These are phyloP conservation scores for Aspergillus nomiae DNA, from an alignment of 2,329 filamentous ascomycete species.

Conservation along the genomic window DNA sequence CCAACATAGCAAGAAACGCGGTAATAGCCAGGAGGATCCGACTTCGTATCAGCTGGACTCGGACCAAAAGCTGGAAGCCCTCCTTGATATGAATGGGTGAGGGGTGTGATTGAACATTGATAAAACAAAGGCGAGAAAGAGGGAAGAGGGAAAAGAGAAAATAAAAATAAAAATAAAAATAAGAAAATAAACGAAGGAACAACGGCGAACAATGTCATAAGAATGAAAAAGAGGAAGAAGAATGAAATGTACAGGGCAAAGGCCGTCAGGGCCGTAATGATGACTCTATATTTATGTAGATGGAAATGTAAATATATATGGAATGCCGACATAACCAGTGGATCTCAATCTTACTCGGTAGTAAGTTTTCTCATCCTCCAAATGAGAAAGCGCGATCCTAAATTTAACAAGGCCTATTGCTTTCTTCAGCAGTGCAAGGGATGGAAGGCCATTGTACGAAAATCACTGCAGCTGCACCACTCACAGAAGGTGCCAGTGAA, in stretches of 20 bases:
- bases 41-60: conserved; percentile 28
- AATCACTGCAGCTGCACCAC: conserved; percentile 18
- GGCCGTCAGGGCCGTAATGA: neutral
- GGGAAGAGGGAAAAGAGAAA: neutral
- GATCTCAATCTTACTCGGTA: neutral
- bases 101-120: neutral
- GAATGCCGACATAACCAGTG: neutral
- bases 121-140: neutral
- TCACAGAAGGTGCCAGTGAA: conserved; percentile 4
- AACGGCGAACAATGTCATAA: neutral
- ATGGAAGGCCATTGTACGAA: conserved; percentile 5
- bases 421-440: conserved; percentile 23
- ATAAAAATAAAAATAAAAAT: neutral
- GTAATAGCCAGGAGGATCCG: conserved; percentile 17
- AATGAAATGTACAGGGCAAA: neutral
- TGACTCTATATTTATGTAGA: neutral
- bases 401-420: conserved; percentile 3
- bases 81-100: conserved; percentile 42
- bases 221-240: neutral
- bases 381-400: conserved; percentile 1
- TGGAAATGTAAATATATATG: neutral
- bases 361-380: neutral
- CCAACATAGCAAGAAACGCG: conserved; percentile 28
- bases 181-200: neutral
- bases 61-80: conserved; percentile 36